Base-by-base conservation (phyloP, 208 protist genomes). In the Leishmania tropica region DNA sequence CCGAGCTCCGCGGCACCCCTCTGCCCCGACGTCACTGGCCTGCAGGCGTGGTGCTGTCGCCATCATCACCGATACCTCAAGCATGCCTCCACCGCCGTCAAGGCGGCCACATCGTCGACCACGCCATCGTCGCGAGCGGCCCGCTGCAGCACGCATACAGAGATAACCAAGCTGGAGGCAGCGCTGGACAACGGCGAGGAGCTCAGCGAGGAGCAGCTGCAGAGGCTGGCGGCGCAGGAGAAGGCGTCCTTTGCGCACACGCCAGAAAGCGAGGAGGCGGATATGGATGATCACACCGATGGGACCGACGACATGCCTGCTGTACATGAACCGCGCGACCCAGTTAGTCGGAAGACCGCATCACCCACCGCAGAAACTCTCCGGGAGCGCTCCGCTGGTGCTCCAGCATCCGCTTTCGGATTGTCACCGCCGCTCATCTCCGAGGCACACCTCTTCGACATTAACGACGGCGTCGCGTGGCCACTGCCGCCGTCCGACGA, bases 381-480 rank as follows among this genome's bases (percentile, higher is more conserved):
- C 40, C 51, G 37, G n/a, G 42, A 40, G 24, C 56, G 15, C 13
- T 31, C 28, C 1, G 47, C 65, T 31, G 40, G n/a, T 15, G 51
- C 31, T 35, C 51, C 53, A 6, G 73, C 73, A 62, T 21, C 19
- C 35, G 73, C 51, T 24, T 58, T 42, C n/a, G 70, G 45, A 21
- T 28, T 74, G 40, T 31, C n/a, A 15, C 65, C 42, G 0, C 86
- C 87, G 7, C 88, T 83, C 71, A 93, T 97, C 56, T 74, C 88
- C 7, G 94, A 96, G 65, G 80, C 72, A 19, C 95, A 97, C 76
- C 86, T 97, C 48, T 97, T 97, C 79, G 84, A 96, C 31, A 89
- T 97, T 21, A 96, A 96, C 85, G 95, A 97, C 67, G 95, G 88
- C 45, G 85, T 96, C 10, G 78, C 73, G 17, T 96, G 90, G 91